Conservation (phyloP, 2,329 filamentous ascomycete genomes). For the Monilinia fructicola region DNA sequence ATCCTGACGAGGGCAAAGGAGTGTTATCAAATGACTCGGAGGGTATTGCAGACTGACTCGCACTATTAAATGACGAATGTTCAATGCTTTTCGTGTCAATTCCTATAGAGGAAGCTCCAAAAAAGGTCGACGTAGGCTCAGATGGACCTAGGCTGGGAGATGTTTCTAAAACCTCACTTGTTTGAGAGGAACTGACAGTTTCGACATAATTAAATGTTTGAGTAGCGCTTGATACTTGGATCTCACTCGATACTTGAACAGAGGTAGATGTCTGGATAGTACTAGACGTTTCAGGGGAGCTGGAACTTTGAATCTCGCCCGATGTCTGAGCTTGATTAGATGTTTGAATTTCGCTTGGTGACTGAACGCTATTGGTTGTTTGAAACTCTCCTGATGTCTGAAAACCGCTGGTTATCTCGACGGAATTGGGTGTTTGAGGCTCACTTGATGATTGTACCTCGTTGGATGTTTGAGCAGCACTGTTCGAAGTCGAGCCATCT, state of each 20-base stretch:
- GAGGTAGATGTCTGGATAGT: background rate
- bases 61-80: background rate
- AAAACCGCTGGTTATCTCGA: background rate
- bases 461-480: background rate
- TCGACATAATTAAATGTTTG: background rate
- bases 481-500: background rate
- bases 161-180: background rate
- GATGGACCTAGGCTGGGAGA: background rate
- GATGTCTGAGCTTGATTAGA: background rate
- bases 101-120: background rate
- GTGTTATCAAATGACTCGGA: background rate
- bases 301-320: background rate
- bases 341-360: background rate
- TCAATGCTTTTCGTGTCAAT: background rate
- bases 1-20: background rate
- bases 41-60: background rate
- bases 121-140: background rate
- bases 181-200: background rate
- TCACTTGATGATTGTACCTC: background rate
- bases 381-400: background rate
- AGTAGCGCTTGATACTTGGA: background rate
- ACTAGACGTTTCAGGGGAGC: background rate
- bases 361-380: background rate
- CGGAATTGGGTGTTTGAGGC: background rate
- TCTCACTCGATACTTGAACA: background rate